Percentiles rank a stretch among this genome's conserved stretches.
Conservation (phyloP, 2,329 filamentous ascomycete species). For the Verticillium zaregamsianum region DNA sequence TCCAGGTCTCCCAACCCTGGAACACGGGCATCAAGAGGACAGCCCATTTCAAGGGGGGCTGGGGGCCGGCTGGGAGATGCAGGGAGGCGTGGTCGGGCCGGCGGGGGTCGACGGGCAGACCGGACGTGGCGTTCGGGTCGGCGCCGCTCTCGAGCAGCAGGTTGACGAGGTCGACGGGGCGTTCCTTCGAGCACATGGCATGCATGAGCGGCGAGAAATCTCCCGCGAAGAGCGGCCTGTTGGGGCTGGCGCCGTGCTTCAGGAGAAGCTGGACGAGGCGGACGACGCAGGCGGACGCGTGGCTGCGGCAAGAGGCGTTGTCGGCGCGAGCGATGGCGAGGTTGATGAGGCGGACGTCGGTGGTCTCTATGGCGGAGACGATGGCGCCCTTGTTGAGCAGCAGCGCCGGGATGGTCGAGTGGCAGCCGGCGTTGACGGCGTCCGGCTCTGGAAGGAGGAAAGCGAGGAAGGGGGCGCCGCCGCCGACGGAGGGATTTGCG, state of each 20-base stretch:
- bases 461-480: background rate
- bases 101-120: background rate
- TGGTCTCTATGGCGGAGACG: background rate
- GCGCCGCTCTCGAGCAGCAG: slow-evolving; percentile 18
- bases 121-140: slow-evolving; percentile 7
- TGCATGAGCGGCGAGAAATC: background rate
- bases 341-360: background rate
- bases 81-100: background rate
- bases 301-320: background rate
- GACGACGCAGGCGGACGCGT: background rate
- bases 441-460: background rate
- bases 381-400: background rate
- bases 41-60: background rate
- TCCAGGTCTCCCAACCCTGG: background rate
- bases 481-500: background rate
- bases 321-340: background rate
- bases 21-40: background rate
- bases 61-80: background rate
- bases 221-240: background rate
- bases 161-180: background rate
- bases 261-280: background rate
- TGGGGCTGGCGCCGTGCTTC: background rate
- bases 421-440: background rate
- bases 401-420: background rate
- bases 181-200: background rate